These are phyloP conservation scores for Blastobotrys aristatus DNA, from an alignment of 1,139 yeast species.

Conservation along the genomic window DNA sequence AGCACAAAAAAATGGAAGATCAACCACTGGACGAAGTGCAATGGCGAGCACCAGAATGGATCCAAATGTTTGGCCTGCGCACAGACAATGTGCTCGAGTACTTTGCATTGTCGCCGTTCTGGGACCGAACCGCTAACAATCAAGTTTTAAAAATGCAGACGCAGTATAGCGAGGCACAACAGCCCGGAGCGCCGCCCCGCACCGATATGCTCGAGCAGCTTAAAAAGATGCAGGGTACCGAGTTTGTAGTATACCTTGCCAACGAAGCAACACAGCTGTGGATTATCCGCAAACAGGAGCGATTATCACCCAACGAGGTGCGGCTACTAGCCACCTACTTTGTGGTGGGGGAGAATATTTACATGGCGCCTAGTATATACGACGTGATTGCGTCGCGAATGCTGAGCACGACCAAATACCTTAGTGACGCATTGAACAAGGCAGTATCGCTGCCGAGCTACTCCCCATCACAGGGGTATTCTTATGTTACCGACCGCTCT, in stretches of 20 bases:
- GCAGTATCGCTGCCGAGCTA: conserved; percentile 34
- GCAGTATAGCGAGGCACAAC: conserved; percentile 54
- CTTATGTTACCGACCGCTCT: conserved; percentile 26
- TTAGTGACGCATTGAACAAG: conserved; percentile 30
- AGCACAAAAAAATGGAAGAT: conserved; percentile 2
- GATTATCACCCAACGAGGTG: conserved; percentile 50
- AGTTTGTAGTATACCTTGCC: conserved; percentile 67
- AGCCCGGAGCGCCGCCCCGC: conserved; percentile 11
- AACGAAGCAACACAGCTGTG: conserved; percentile 83
- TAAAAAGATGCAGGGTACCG: conserved; percentile 76
- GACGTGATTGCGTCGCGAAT: conserved; percentile 53
- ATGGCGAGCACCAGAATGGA: conserved; percentile 98
- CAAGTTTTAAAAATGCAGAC: conserved; percentile 94
- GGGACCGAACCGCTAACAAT: conserved; percentile 88
- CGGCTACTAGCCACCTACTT: conserved; percentile 68
- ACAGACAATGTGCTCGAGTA: conserved; percentile 90
- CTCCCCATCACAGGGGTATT: conserved; percentile 36
- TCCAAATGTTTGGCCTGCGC: conserved; percentile 72
- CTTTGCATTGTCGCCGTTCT: conserved; percentile 90
- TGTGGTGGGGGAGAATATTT: conserved; percentile 85
- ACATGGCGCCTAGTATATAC: conserved; percentile 74
- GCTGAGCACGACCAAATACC: conserved; percentile 33
- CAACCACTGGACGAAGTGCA: conserved; percentile 71
- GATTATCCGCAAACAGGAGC: conserved; percentile 77
- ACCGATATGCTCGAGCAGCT: conserved; percentile 47